Evolutionary conservation across 2,329 filamentous ascomycete genomes (phyloP), one percentile per base, ranked within the genome.

Genomic region (Lachnellula hyalina): DNA sequence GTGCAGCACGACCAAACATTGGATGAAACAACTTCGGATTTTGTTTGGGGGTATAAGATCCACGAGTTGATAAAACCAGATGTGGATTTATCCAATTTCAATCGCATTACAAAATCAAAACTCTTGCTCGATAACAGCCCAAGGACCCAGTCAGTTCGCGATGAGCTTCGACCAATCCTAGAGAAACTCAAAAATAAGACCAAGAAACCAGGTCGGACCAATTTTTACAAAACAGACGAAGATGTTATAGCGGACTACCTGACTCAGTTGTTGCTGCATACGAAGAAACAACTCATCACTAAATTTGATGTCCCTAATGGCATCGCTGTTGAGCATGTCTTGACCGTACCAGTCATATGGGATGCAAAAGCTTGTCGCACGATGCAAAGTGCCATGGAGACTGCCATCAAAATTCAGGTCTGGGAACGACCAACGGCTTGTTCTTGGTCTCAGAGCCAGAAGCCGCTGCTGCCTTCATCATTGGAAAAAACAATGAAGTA

Each of bases 371-470:
- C 58, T 5, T 58, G 51, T 32, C 54, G 56, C 2, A 58, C 50
- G 32, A 61, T 62, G 60, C 58, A 61, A 50, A 47, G 5, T 14
- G 51, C 48, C 3, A 60, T 61, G 55, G 45, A 56, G 49, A 11
- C 17, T 5, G 55, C 59, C 3, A 53, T 58, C 17, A 17, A 40
- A 21, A 17, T 7, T 53, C 57, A 4, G n/a, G 35, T 1, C 41
- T 60, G 25, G 59, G 59, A 3, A 53, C 23, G 14, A 17, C 47
- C 1, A 55, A 65, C 9, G 59, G 63, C 32, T 49, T 68, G 7
- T 67, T 67, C 41, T 57, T 68, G 34, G 61, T 68, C 2, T 64
- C 63, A 4, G 55, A 57, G 32, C 47, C 55, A 2, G 55, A 57
- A 41, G 55, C 55, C 5, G 55, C 55, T 8, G 55, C 55, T 9